A percentile compares a stretch with the other conserved stretches of the same genome.
phyloP scores from a whole-genome alignment of 805 yeast genomes.

The Candida broadrunensis region DNA sequence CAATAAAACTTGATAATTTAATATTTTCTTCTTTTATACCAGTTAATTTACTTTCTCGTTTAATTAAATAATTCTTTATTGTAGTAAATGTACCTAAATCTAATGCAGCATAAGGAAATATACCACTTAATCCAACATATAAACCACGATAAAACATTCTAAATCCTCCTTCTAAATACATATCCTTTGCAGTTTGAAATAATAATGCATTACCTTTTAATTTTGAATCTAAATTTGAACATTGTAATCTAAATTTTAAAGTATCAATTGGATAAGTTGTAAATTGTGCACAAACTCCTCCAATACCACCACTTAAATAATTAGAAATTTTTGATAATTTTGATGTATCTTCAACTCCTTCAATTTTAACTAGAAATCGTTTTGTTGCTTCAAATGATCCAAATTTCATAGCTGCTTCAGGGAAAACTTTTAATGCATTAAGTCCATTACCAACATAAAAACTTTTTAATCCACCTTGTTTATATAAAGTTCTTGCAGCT shows the following conservation, averaged over 20 bases:
- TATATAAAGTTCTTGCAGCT: conserved; percentile 78
- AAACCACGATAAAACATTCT: conserved; percentile 83
- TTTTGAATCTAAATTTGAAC: conserved; percentile 72
- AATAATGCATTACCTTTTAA: conserved; percentile 62
- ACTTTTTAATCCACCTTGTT: conserved; percentile 82
- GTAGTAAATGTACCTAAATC: conserved; percentile 93
- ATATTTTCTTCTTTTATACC: conserved; percentile 63
- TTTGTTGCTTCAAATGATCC: conserved; percentile 93
- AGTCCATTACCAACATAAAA: conserved; percentile 96
- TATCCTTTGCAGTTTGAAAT: conserved; percentile 64
- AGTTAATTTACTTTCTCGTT: conserved; percentile 54
- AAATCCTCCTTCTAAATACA: conserved; percentile 79
- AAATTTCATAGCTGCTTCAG: conserved; percentile 96
- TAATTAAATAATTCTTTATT: conserved; percentile 72
- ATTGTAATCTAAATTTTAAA: conserved; percentile 86
- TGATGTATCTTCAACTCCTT: conserved; percentile 69
- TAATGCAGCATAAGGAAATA: conserved; percentile 95
- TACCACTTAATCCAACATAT: conserved; percentile 88
- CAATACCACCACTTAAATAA: conserved; percentile 91
- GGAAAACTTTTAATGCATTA: conserved; percentile 90
- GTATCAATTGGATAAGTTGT: conserved; percentile 96
- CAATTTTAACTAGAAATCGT: conserved; percentile 64
- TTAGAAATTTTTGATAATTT: conserved; percentile 75
- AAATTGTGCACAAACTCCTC: conserved; percentile 91
- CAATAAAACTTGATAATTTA: conserved; percentile 71